Evolutionary conservation across 306 rosid genomes (phyloP).

Genomic region (Lagenaria siceraria): DNA sequence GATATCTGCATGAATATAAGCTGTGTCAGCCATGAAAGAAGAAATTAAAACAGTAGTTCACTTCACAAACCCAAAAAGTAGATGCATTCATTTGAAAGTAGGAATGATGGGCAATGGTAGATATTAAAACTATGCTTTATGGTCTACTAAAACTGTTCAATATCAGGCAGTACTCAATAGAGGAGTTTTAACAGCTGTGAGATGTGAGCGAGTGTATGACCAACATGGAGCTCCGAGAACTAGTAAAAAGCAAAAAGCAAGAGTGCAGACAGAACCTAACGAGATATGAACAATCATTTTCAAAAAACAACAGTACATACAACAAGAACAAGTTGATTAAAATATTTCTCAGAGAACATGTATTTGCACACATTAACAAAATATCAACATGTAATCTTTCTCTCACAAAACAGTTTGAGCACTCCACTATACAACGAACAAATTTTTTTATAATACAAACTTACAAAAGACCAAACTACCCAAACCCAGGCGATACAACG

Average conservation of each 20-base stretch:
- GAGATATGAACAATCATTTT: neutral
- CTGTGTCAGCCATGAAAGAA: constrained; percentile 7
- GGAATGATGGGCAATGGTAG: neutral
- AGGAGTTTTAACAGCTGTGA: neutral
- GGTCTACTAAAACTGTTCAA: neutral
- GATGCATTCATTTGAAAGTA: neutral
- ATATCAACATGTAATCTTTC: too few relatives aligned
- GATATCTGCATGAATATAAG: constrained; percentile 42
- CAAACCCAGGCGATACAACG: too few relatives aligned
- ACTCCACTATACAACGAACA: too few relatives aligned
- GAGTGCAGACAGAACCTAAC: neutral
- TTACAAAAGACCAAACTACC: too few relatives aligned
- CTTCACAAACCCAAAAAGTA: neutral
- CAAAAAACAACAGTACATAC: neutral
- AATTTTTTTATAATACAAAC: too few relatives aligned
- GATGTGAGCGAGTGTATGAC: neutral
- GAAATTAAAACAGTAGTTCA: neutral
- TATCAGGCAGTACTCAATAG: neutral
- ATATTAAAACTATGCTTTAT: neutral
- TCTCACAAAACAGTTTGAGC: too few relatives aligned
- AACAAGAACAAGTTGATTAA: neutral
- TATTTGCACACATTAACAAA: neutral
- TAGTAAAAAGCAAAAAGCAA: neutral
- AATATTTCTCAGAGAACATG: neutral
- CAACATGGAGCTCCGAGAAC: neutral